Evolutionary conservation across 441 rosid species (phyloP).

Genomic region (Croton laevigatus): DNA sequence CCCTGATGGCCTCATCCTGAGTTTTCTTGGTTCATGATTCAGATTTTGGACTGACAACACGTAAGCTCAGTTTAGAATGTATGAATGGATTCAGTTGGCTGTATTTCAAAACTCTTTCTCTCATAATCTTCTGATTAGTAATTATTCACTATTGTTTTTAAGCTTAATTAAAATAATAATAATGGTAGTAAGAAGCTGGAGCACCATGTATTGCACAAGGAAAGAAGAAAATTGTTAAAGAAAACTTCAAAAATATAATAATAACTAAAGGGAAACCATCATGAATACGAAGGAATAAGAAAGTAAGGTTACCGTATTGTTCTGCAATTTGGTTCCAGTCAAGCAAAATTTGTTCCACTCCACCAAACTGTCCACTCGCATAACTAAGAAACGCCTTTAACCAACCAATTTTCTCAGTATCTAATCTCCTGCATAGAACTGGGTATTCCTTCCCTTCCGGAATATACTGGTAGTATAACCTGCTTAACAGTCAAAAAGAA

Average conservation of each 20-base stretch:
- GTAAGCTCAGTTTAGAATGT: too few relatives aligned
- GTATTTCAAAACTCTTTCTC: too few relatives aligned
- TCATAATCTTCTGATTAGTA: too few relatives aligned
- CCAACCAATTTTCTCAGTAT: constrained; percentile 30
- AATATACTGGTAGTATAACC: constrained; percentile 76
- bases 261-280: not conserved
- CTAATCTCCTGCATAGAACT: constrained; percentile 62
- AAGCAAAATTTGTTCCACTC: constrained; percentile 67
- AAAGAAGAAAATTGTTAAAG: not conserved
- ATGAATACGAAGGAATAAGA: not conserved
- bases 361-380: constrained; percentile 27
- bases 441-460: constrained; percentile 89
- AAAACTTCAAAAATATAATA: not conserved
- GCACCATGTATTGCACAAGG: not conserved
- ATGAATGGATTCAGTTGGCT: too few relatives aligned
- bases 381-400: constrained; percentile 31
- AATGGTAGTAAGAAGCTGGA: not conserved
- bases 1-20: too few relatives aligned
- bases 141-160: too few relatives aligned
- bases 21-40: too few relatives aligned
- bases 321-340: constrained; percentile 92
- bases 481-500: constrained; percentile 28
- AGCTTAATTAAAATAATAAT: not conserved
- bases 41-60: too few relatives aligned
- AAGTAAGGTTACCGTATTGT: constrained; percentile 54